A percentile compares a stretch with the other conserved stretches of the same genome.
Evolutionary conservation across 208 protist species (phyloP).

Genomic region (Wallacemonas collosoma): DNA sequence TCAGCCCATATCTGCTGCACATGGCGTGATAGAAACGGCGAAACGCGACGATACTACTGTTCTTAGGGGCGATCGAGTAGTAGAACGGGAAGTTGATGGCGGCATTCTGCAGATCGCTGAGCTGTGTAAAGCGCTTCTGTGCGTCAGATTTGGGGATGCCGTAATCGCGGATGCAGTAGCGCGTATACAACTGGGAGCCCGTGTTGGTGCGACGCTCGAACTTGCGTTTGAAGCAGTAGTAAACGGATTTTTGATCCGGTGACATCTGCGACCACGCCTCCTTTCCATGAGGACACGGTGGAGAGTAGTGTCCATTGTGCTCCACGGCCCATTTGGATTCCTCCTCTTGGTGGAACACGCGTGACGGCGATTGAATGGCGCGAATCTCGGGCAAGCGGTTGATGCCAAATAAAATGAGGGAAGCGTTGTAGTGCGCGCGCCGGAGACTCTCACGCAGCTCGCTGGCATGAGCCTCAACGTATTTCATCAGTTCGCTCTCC

Average conservation of each 20-base stretch:
- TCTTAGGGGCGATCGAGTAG: slow-evolving; percentile 44
- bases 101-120: slow-evolving; percentile 72
- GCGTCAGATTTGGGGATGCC: slow-evolving; percentile 52
- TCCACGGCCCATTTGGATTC: slow-evolving; percentile 39
- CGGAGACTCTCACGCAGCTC: slow-evolving; percentile 35
- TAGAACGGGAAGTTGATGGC: slow-evolving; percentile 87
- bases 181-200: slow-evolving; percentile 57
- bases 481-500: slow-evolving; percentile 30
- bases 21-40: slow-evolving; percentile 63
- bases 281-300: background rate
- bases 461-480: slow-evolving; percentile 21
- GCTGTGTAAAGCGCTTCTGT: slow-evolving; percentile 31
- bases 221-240: slow-evolving; percentile 55
- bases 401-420: slow-evolving; percentile 55
- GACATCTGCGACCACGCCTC: slow-evolving; percentile 38
- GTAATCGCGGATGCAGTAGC: slow-evolving; percentile 77
- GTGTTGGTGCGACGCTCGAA: slow-evolving; percentile 31
- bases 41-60: slow-evolving; percentile 35
- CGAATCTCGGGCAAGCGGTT: slow-evolving; percentile 59
- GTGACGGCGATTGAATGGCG: slow-evolving; percentile 38
- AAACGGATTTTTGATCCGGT: slow-evolving; percentile 42
- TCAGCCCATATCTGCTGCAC: slow-evolving; percentile 58
- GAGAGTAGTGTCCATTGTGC: slow-evolving; percentile 37
- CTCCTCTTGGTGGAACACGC: slow-evolving; percentile 33
- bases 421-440: slow-evolving; percentile 42